Percentiles rank a stretch among this genome's conserved stretches.
These are phyloP conservation scores for Acer negundo DNA, from an alignment of 345 rosid genomes.

Conservation along the genomic window DNA sequence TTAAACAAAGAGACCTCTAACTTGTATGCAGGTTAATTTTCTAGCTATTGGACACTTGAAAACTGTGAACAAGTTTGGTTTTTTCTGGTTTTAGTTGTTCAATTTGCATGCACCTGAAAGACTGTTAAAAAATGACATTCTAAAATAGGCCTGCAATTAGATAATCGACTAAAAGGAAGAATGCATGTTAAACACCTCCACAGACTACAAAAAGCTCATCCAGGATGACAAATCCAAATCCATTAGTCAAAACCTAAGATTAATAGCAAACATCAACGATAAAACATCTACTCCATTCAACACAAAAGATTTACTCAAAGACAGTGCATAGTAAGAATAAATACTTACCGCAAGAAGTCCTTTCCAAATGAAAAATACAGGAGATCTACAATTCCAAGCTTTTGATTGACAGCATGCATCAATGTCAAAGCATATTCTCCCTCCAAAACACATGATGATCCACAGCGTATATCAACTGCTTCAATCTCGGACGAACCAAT, in stretches of 20 bases:
- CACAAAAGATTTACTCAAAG: conserved; percentile 6
- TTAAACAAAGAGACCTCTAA: too few relatives aligned
- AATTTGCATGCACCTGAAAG: too few relatives aligned
- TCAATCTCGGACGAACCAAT: conserved; percentile 68
- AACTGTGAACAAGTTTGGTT: too few relatives aligned
- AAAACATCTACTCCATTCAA: background rate
- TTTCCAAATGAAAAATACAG: conserved; percentile 59
- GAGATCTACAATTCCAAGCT: conserved; percentile 68
- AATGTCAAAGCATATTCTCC: conserved; percentile 66
- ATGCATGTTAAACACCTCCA: background rate
- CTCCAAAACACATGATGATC: conserved; percentile 52
- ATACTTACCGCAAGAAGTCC: conserved; percentile 64
- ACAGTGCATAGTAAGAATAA: conserved; percentile 22
- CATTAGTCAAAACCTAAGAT: background rate
- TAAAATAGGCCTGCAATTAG: too few relatives aligned
- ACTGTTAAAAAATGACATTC: too few relatives aligned
- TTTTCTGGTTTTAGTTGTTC: too few relatives aligned
- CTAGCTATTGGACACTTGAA: too few relatives aligned
- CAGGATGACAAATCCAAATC: background rate
- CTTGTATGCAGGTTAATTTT: too few relatives aligned
- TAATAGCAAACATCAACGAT: too few relatives aligned
- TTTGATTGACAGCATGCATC: conserved; percentile 53
- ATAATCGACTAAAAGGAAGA: background rate
- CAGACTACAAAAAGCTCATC: background rate
- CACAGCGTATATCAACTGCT: conserved; percentile 58